A percentile compares a stretch with the other conserved stretches of the same genome.
Conservation (phyloP, 129 eudicot genomes). For the Helichrysum umbraculigerum region DNA sequence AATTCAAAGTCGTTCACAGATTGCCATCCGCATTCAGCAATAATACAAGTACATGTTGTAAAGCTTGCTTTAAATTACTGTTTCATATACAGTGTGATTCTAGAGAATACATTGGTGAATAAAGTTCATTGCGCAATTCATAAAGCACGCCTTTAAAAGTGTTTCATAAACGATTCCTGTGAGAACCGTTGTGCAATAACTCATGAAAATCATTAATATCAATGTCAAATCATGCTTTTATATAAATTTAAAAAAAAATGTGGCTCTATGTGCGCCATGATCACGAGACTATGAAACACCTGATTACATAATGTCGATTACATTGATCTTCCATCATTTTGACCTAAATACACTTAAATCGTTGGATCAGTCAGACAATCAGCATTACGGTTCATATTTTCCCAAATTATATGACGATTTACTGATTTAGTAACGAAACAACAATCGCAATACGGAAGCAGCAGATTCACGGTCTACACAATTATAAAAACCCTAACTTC, state of each 20-base stretch:
- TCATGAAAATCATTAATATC: too few species aligned
- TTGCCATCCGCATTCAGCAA: neutral
- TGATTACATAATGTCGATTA: neutral
- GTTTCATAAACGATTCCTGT: neutral
- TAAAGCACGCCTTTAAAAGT: conserved; percentile 8
- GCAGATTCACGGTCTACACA: neutral
- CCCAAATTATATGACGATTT: conserved; percentile 11
- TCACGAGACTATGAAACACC: neutral
- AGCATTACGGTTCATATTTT: conserved; percentile 6
- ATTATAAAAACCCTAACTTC: conserved; percentile 6
- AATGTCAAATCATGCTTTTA: neutral
- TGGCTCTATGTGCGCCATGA: neutral
- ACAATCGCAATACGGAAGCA: conserved; percentile 4
- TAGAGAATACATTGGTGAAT: neutral
- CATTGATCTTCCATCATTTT: neutral
- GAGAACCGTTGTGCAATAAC: neutral
- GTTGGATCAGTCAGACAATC: conserved; percentile 16
- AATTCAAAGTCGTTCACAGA: neutral
- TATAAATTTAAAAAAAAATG: neutral
- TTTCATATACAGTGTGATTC: conserved; percentile 1
- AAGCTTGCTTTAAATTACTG: neutral
- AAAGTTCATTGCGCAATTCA: neutral
- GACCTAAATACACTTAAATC: conserved; percentile 4
- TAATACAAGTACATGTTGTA: conserved; percentile 4
- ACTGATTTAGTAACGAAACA: conserved; percentile 15